Percentiles rank a stretch among this genome's conserved stretches.
phyloP scores from a whole-genome alignment of 1,284 basidiomycete species.

The Fomitopsis palustris region DNA sequence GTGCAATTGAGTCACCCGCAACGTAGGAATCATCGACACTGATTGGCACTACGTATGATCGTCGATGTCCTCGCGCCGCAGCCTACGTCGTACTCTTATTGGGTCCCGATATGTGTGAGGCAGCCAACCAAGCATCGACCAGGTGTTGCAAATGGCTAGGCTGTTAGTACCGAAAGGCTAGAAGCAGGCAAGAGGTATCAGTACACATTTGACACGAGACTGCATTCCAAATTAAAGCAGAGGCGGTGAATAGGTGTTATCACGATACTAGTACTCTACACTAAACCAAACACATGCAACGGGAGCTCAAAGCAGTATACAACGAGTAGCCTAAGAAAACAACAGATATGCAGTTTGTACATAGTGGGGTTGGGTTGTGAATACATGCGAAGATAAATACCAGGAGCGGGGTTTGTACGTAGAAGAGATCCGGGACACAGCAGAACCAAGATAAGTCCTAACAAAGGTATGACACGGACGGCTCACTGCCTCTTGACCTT shows the following conservation, averaged over 20 bases:
- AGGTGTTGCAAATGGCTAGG: neutral
- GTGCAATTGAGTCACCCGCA: too few species aligned
- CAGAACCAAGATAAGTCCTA: neutral
- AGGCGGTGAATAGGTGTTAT: too few species aligned
- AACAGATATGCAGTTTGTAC: conserved; percentile 1
- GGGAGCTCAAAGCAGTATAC: neutral
- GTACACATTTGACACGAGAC: too few species aligned
- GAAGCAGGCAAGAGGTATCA: too few species aligned
- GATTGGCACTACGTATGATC: neutral
- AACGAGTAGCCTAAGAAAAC: neutral
- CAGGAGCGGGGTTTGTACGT: neutral
- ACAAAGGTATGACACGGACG: neutral
- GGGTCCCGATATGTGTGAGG: neutral
- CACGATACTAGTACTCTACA: neutral
- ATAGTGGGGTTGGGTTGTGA: neutral
- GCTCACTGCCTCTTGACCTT: conserved; percentile 22
- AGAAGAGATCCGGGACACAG: neutral
- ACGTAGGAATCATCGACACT: too few species aligned
- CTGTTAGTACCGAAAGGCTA: too few species aligned
- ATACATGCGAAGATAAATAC: neutral
- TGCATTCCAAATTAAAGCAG: too few species aligned
- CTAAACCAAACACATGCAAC: neutral
- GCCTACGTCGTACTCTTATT: neutral
- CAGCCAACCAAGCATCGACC: neutral
- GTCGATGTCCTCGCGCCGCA: neutral